Conservation (phyloP, 2,329 filamentous ascomycete species). For the Aureobasidium lini region DNA sequence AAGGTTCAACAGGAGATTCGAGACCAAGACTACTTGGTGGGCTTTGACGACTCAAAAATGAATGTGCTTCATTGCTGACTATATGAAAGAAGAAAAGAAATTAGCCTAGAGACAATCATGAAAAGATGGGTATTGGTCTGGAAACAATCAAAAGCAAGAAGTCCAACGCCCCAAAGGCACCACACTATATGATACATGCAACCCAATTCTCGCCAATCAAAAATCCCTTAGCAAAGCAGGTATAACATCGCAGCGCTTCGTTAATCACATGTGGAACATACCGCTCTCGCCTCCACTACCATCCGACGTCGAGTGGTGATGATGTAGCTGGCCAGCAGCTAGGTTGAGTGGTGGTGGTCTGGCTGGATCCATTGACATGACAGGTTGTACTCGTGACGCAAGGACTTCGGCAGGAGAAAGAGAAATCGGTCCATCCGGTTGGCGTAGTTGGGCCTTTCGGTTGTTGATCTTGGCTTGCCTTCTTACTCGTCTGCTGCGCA, state of each 20-base stretch:
- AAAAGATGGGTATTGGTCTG: slow-evolving; percentile 19
- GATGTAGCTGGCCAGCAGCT: slow-evolving; percentile 15
- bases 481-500: slow-evolving; percentile 84
- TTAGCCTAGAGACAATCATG: slow-evolving; percentile 30
- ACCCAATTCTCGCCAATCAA: not conserved
- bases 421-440: not conserved
- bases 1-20: slow-evolving; percentile 56
- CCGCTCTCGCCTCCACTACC: slow-evolving; percentile 63
- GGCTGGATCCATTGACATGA: slow-evolving; percentile 1
- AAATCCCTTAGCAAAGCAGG: not conserved
- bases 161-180: not conserved
- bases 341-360: slow-evolving; percentile 4
- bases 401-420: not conserved
- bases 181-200: not conserved
- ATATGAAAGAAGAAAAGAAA: slow-evolving; percentile 32
- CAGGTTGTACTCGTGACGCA: not conserved
- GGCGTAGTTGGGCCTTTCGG: slow-evolving; percentile 15
- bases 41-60: slow-evolving; percentile 57
- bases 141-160: slow-evolving; percentile 17
- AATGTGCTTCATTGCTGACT: slow-evolving; percentile 52
- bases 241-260: not conserved
- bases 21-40: slow-evolving; percentile 46
- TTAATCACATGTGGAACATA: slow-evolving; percentile 91
- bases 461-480: slow-evolving; percentile 95
- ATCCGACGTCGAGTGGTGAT: slow-evolving; percentile 18